A percentile compares a stretch with the other conserved stretches of the same genome.
phyloP scores from a whole-genome alignment of 1,284 basidiomycete species.

The Papiliotrema terrestris region DNA sequence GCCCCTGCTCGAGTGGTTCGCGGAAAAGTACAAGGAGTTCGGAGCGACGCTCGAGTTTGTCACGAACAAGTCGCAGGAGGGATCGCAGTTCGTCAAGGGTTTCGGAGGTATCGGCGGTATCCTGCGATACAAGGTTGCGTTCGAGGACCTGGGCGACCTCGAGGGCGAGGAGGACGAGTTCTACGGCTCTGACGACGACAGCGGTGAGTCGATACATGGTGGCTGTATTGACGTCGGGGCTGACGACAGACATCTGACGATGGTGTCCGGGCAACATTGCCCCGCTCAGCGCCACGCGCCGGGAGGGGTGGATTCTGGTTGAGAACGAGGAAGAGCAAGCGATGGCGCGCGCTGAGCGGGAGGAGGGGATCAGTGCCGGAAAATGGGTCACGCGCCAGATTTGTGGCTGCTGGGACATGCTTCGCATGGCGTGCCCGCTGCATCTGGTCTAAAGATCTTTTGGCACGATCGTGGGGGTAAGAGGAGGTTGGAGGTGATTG shows the following conservation, averaged over 20 bases:
- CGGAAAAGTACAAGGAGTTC: slow-evolving; percentile 97
- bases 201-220: slow-evolving; percentile 22
- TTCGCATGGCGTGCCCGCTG: no score
- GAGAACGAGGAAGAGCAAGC: neutral
- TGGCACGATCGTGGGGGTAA: no score
- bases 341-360: neutral
- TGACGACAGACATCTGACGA: slow-evolving; percentile 35
- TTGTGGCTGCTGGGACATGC: no score
- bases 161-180: slow-evolving; percentile 58
- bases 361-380: neutral
- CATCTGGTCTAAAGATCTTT: no score
- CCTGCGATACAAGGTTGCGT: slow-evolving; percentile 89
- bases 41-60: slow-evolving; percentile 83
- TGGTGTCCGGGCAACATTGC: slow-evolving; percentile 27
- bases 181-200: slow-evolving; percentile 49
- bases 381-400: no score
- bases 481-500: no score
- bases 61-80: slow-evolving; percentile 78
- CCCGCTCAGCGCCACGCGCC: slow-evolving; percentile 38
- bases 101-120: slow-evolving; percentile 98
- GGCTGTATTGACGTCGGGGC: neutral
- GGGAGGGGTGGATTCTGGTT: slow-evolving; percentile 2
- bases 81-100: slow-evolving; percentile 96
- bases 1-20: slow-evolving; percentile 92
- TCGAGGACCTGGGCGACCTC: slow-evolving; percentile 66